Conservation (phyloP, 2,329 filamentous ascomycete genomes). For the Claviceps maximensis region DNA sequence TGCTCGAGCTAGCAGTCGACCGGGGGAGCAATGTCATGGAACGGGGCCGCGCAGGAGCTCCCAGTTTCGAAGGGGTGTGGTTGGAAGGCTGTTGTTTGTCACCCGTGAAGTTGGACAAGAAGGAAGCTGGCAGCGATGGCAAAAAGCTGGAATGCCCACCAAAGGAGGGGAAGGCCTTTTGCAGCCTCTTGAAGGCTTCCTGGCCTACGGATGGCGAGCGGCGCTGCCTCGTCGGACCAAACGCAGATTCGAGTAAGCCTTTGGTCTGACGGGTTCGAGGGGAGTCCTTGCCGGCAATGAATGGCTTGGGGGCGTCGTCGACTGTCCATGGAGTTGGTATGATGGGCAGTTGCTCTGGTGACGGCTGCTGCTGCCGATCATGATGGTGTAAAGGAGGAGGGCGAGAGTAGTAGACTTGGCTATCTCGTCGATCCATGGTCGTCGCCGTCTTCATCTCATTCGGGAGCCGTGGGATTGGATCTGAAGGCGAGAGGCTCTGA, state of each 20-base stretch:
- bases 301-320: constrained; percentile 8
- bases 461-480: constrained; percentile 2
- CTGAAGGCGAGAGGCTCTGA: constrained; percentile 8
- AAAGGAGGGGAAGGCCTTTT: constrained; percentile 43
- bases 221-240: constrained; percentile 31
- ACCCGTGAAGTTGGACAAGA: constrained; percentile 21
- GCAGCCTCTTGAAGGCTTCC: constrained; percentile 43
- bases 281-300: constrained; percentile 8
- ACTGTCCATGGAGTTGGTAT: constrained; percentile 20
- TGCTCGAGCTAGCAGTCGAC: not conserved
- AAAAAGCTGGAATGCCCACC: constrained; percentile 18
- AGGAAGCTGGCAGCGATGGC: constrained; percentile 30
- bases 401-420: not conserved
- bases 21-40: constrained; percentile 1
- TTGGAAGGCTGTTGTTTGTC: constrained; percentile 9
- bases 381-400: not conserved
- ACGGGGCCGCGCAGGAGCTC: not conserved
- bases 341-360: constrained; percentile 5
- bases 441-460: not conserved
- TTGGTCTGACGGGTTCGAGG: constrained; percentile 14
- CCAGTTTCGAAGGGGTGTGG: not conserved
- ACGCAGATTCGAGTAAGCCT: constrained; percentile 29
- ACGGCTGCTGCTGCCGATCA: not conserved
- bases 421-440: not conserved
- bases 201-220: constrained; percentile 43